A percentile compares a stretch with the other conserved stretches of the same genome.
These are phyloP conservation scores for Termitomyces sp. DNA, from an alignment of 768 basidiomycete species.

Conservation along the genomic window DNA sequence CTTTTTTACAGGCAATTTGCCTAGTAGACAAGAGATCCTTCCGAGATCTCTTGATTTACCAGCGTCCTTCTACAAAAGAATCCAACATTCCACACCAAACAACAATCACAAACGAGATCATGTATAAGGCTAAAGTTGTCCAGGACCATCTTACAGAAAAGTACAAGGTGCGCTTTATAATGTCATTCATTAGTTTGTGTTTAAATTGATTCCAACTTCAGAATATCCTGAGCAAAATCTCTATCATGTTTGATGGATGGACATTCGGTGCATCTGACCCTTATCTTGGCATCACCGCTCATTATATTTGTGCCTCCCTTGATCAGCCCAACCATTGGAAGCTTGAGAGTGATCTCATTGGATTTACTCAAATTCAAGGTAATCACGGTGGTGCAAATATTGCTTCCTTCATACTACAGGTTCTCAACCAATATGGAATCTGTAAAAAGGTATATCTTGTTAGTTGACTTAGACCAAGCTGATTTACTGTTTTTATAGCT, in stretches of 20 bases:
- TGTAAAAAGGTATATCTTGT: background rate
- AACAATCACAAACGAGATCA: constrained; percentile 9
- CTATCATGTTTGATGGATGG: constrained; percentile 15
- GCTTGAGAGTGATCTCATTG: constrained; percentile 4
- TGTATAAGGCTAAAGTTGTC: no score
- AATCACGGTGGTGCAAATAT: constrained; percentile 8
- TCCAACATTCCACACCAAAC: constrained; percentile 10
- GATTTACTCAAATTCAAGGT: constrained; percentile 6
- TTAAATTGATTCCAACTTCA: background rate
- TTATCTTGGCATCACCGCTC: constrained; percentile 12
- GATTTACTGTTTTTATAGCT: constrained; percentile 11
- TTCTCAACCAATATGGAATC: constrained; percentile 5
- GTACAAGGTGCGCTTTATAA: constrained; percentile 8
- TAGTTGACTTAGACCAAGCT: background rate
- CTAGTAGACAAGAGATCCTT: constrained; percentile 9
- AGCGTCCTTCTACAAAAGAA: constrained; percentile 9
- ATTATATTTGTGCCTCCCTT: constrained; percentile 13
- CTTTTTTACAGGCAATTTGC: constrained; percentile 1
- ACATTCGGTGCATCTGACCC: constrained; percentile 8
- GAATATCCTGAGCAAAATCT: constrained; percentile 5
- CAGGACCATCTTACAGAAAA: constrained; percentile 5
- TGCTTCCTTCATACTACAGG: background rate
- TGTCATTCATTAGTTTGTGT: no score
- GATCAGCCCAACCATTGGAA: constrained; percentile 8
- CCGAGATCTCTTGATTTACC: constrained; percentile 7